Conservation (phyloP, 306 rosid genomes). For the Citrullus amarus region DNA sequence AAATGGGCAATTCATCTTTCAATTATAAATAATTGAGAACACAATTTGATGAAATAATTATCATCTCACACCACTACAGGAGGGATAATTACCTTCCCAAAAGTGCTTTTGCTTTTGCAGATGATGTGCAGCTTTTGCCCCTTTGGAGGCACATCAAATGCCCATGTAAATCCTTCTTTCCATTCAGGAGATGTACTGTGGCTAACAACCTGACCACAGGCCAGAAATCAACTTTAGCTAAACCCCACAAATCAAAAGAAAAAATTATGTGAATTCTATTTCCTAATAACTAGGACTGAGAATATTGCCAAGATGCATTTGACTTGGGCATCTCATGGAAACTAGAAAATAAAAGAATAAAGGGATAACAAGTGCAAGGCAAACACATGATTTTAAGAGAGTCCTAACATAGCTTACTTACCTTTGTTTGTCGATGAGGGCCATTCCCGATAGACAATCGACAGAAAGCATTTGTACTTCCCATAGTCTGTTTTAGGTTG, state of each 20-base stretch:
- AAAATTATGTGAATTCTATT: background rate
- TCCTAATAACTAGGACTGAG: background rate
- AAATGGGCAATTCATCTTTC: background rate
- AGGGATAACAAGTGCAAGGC: background rate
- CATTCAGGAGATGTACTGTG: constrained; percentile 86
- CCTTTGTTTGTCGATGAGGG: constrained; percentile 97
- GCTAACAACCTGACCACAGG: constrained; percentile 54
- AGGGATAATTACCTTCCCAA: constrained; percentile 66
- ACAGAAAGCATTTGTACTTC: constrained; percentile 92
- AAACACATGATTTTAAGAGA: background rate
- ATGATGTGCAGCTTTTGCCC: constrained; percentile 88
- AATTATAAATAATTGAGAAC: background rate
- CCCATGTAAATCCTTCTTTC: constrained; percentile 99
- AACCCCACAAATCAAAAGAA: background rate
- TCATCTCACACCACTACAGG: background rate
- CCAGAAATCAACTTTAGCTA: constrained; percentile 1
- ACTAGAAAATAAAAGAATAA: background rate
- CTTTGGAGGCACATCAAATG: constrained; percentile 90
- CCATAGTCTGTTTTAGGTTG: constrained; percentile 92
- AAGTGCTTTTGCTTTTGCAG: constrained; percentile 98
- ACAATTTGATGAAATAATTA: background rate
- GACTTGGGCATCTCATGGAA: background rate
- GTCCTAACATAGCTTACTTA: constrained; percentile 23
- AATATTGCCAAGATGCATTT: background rate
- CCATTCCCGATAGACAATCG: constrained; percentile 78